Percentiles rank a stretch among this genome's conserved stretches.
phyloP scores from a whole-genome alignment of 2,329 filamentous ascomycete species.

The Phyllosticta citribraziliensis region DNA sequence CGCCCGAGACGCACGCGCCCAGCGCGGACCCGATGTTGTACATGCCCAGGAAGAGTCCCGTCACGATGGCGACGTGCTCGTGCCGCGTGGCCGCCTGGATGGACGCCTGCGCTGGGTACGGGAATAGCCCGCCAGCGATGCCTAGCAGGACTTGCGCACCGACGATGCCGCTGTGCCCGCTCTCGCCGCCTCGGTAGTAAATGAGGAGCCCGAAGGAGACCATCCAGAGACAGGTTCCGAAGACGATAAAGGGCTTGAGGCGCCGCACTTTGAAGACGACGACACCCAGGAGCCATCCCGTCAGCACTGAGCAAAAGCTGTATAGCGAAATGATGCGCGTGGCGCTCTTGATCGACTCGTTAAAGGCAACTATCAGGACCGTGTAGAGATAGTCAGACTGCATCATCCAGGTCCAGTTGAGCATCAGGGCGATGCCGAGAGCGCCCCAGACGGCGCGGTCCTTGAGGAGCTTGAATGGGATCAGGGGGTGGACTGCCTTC shows the following conservation, averaged over 20 bases:
- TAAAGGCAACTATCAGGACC: slow-evolving; percentile 51
- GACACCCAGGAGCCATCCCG: slow-evolving; percentile 47
- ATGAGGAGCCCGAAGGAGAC: slow-evolving; percentile 59
- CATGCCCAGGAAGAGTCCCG: slow-evolving; percentile 51
- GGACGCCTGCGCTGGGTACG: slow-evolving; percentile 41
- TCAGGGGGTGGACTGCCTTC: slow-evolving; percentile 41
- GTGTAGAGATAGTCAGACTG: slow-evolving; percentile 57
- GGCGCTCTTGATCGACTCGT: slow-evolving; percentile 47
- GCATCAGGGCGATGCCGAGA: slow-evolving; percentile 39
- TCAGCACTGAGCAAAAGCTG: slow-evolving; percentile 47
- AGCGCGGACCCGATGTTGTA: slow-evolving; percentile 55
- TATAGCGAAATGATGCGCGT: slow-evolving; percentile 53
- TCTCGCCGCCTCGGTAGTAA: slow-evolving; percentile 47
- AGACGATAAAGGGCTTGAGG: slow-evolving; percentile 54
- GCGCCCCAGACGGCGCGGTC: slow-evolving; percentile 57
- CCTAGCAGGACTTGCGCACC: slow-evolving; percentile 54
- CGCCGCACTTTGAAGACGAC: slow-evolving; percentile 49
- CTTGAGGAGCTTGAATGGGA: slow-evolving; percentile 52
- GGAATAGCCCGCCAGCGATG: slow-evolving; percentile 54
- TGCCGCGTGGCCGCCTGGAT: slow-evolving; percentile 43
- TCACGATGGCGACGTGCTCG: slow-evolving; percentile 53
- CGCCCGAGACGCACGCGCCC: slow-evolving; percentile 51
- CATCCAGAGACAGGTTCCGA: slow-evolving; percentile 50
- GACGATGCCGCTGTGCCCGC: slow-evolving; percentile 47
- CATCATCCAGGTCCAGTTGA: slow-evolving; percentile 42